These are phyloP conservation scores for Talaromyces sp. DNA, from an alignment of 2,329 filamentous ascomycete genomes.

Conservation along the genomic window DNA sequence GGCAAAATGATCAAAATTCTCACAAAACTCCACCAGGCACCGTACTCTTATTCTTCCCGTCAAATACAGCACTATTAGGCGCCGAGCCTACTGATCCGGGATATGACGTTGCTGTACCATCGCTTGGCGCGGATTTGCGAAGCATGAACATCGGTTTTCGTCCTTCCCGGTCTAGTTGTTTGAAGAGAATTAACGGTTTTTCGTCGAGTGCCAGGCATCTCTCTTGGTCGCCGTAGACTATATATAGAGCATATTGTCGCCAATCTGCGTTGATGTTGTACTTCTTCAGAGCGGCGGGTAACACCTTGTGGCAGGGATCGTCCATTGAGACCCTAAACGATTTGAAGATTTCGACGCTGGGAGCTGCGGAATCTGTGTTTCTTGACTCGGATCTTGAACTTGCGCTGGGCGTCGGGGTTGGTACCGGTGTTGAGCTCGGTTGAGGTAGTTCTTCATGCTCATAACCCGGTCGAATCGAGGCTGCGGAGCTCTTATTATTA, in stretches of 20 bases:
- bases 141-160: conserved; percentile 99
- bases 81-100: conserved; percentile 8
- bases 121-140: conserved; percentile 57
- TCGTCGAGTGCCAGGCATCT: conserved; percentile 87
- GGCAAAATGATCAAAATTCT: background rate
- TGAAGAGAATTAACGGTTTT: conserved; percentile 91
- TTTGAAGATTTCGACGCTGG: conserved; percentile 90
- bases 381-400: conserved; percentile 9
- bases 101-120: conserved; percentile 27
- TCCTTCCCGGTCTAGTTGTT: conserved; percentile 93
- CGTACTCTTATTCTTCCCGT: conserved; percentile 14
- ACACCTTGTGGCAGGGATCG: conserved; percentile 93
- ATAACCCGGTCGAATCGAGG: conserved; percentile 27
- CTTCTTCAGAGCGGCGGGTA: conserved; percentile 91
- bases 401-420: conserved; percentile 25
- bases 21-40: conserved; percentile 13
- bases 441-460: conserved; percentile 36
- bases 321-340: conserved; percentile 97
- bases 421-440: conserved; percentile 27
- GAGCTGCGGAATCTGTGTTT: conserved; percentile 26
- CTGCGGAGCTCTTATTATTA: conserved; percentile 23
- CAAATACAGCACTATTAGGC: conserved; percentile 14
- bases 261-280: conserved; percentile 98
- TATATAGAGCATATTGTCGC: conserved; percentile 96
- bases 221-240: conserved; percentile 98